phyloP scores from a whole-genome alignment of 2,329 filamentous ascomycete species.

The Ramularia endophylla region DNA sequence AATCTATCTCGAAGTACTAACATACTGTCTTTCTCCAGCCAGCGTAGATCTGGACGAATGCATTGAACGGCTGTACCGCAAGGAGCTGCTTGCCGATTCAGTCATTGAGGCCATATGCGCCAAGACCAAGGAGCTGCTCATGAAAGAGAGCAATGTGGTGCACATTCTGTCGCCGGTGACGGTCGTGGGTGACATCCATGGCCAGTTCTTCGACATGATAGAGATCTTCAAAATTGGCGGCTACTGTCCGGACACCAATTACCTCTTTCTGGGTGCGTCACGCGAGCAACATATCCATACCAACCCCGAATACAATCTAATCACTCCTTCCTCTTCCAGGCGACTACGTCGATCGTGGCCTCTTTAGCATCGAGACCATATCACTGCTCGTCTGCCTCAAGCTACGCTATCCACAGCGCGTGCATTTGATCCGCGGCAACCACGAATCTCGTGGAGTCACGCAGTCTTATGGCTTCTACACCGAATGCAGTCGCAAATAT shows the following conservation, averaged over 20 bases:
- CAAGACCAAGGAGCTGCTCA: conserved; percentile 96
- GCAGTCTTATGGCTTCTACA: conserved; percentile 98
- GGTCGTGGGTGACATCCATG: conserved; percentile 97
- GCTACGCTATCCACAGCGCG: conserved; percentile 89
- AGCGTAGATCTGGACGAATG: conserved; percentile 99
- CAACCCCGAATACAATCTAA: background rate
- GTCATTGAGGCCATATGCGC: conserved; percentile 99
- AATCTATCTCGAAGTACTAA: conserved; percentile 9
- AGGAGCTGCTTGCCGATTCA: conserved; percentile 92
- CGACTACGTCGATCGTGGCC: conserved; percentile 73
- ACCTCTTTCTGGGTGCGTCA: conserved; percentile 79
- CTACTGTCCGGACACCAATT: conserved; percentile 96
- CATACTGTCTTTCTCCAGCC: conserved; percentile 45
- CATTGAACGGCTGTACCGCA: conserved; percentile 93
- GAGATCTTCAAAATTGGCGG: conserved; percentile 99
- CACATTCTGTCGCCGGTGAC: conserved; percentile 94
- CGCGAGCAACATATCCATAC: conserved; percentile 14
- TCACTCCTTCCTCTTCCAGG: conserved; percentile 46
- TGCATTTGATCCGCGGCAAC: conserved; percentile 94
- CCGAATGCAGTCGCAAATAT: conserved; percentile 95
- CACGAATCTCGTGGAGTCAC: conserved; percentile 97
- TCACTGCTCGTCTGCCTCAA: conserved; percentile 96
- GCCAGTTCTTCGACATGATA: conserved; percentile 97
- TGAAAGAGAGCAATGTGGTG: conserved; percentile 99
- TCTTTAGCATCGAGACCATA: conserved; percentile 99